Base-by-base conservation (phyloP, 306 rosid genomes). In the Glycine soja region DNA sequence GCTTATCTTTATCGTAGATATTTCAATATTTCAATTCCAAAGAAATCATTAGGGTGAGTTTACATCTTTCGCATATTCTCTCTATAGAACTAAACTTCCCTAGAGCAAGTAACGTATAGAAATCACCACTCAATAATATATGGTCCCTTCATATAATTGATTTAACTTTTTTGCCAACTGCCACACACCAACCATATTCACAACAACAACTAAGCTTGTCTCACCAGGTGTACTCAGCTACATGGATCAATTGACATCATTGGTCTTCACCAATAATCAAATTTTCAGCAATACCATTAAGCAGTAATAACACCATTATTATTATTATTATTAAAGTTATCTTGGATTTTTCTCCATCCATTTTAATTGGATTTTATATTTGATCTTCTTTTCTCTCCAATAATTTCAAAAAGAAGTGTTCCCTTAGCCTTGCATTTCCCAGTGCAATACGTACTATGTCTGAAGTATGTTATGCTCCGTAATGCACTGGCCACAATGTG, bases 401-500 rank as follows among this genome's bases (percentile, higher is more conserved):
- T 43, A 61, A 16, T 68, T 74, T 66, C n/a, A 66, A 51, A 10
- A 48, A 58, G 52, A 75, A 67, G 12, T 57, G 72, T 76, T 34
- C 46, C n/a, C 58, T 12, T 0, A n/a, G 40, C 45, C 69, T 73
- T 47, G 72, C 78, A 70, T 59, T 80, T 54, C 47, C 74, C 42
- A 74, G 47, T 13, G 11, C 62, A 71, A 19, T 16, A 65, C 53
- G 46, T 67, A 43, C 6, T 14, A 64, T 70, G 47, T 34, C 62
- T 34, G 19, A 54, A 67, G 57, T 56, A 66, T 78, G 56, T 36
- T 78, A 5, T 53, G 45, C 57, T 51, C 40, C 53, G 30, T 51
- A 18, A 78, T 8, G 61, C 63, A 43, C 24, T 80, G 64, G 42
- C 62, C 50, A 72, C 73, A 80, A 71, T 47, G 68, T 50, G 66